Percentiles rank a stretch among this genome's conserved stretches.
phyloP scores from a whole-genome alignment of 768 basidiomycete genomes.

The Mycena vitilis region DNA sequence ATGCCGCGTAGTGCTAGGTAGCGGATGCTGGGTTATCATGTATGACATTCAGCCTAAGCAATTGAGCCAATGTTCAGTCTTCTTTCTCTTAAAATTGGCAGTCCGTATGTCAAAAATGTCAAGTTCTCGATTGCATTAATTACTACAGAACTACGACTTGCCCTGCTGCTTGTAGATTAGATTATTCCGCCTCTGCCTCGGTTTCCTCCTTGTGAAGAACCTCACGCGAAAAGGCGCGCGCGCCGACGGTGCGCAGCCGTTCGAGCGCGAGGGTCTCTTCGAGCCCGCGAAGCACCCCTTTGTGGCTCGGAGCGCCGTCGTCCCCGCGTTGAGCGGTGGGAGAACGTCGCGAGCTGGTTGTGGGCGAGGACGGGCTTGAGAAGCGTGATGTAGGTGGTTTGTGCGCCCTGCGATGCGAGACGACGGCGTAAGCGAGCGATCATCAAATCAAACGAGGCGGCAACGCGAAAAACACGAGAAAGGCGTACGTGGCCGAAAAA shows the following conservation, averaged over 20 bases:
- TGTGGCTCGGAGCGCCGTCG: neutral
- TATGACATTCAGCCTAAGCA: too few species aligned
- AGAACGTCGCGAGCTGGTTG: conserved; percentile 55
- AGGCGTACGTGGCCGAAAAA: neutral
- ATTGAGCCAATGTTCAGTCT: too few species aligned
- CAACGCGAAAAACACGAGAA: conserved; percentile 36
- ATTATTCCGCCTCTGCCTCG: neutral
- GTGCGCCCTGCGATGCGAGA: conserved; percentile 76
- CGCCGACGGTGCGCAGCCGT: conserved; percentile 61
- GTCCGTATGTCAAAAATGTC: too few species aligned
- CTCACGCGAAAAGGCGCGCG: conserved; percentile 67
- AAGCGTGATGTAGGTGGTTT: conserved; percentile 78
- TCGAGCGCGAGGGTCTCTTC: conserved; percentile 55
- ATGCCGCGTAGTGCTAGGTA: too few species aligned
- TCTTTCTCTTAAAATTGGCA: too few species aligned
- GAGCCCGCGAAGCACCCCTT: conserved; percentile 26
- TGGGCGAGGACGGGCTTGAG: conserved; percentile 82
- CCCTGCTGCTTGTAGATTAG: too few species aligned
- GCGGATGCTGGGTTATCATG: too few species aligned
- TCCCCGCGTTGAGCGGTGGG: neutral
- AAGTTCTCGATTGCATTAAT: too few species aligned
- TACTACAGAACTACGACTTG: too few species aligned
- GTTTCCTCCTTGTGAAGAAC: conserved; percentile 38
- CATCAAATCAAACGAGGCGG: conserved; percentile 25
- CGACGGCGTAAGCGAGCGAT: conserved; percentile 27